Base-by-base conservation (phyloP, 2,329 filamentous ascomycete species). In the Pseudocercospora vitis region DNA sequence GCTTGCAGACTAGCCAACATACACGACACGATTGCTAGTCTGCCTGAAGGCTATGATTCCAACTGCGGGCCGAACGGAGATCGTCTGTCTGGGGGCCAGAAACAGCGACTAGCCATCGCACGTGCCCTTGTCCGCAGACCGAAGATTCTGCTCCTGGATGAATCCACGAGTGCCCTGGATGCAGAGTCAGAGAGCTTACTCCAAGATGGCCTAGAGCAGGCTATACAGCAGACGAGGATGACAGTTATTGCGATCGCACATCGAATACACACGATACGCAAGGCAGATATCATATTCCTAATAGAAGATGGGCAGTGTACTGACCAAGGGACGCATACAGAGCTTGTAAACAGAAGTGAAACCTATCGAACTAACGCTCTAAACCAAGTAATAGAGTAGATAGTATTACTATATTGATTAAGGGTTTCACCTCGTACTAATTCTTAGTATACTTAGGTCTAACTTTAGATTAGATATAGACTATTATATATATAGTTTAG, bases 1-100 rank as follows among this genome's bases (percentile, higher is more conserved):
- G 85, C 86, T 0, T 88, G 85, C 64, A 78, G 78, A 50, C 71
- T 86, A 12, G 85, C 85, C 32, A 86, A 87, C 64, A 86, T 89
- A 58, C 85, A 89, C 69, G 83, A 88, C 21, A 82, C 81, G 21
- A 85, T 89, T 59, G 70, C 74, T 50, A 71, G 76, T 0, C 71
- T 89, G 12, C 84, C 84, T 0, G 71, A 85, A 11, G 83, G 84
- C 0, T 89, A 88, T 64, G 71, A 85, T 9, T 88, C 85, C 0
- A 66, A 68, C n/a, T 70, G 68, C 55, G 72, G 72, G 5, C 61
- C 67, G 7, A 70, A 68, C 29, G 73, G 72, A 8, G 70, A 65
- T 14, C 67, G 69, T 33, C 58, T 75, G 7, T 74, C 71, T 12
- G 73, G 73, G 29, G 73, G 73, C 1, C 73, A 75, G 46, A 67